A percentile compares a stretch with the other conserved stretches of the same genome.
These are phyloP conservation scores for Cyclotella choctawhatcheeana DNA, from an alignment of 108 stramenopile genomes.

Conservation along the genomic window DNA sequence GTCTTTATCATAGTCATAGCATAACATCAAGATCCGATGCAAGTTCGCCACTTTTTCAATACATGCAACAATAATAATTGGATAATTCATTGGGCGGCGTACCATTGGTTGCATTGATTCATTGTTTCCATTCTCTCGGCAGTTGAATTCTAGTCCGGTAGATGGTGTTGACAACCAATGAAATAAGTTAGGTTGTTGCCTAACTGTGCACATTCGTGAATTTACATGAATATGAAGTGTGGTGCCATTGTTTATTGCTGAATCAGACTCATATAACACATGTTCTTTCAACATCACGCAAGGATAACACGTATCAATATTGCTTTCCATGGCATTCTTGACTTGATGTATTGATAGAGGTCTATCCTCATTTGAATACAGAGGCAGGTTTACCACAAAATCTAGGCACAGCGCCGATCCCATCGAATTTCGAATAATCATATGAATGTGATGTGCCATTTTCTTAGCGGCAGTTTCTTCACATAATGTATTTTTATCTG, in stretches of 20 bases:
- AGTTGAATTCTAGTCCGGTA: neutral
- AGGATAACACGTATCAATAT: slow-evolving; percentile 50
- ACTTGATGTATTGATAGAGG: slow-evolving; percentile 18
- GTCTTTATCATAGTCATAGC: too few species aligned
- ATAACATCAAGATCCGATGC: too few species aligned
- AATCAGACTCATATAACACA: too few species aligned
- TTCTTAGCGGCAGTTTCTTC: slow-evolving; percentile 8
- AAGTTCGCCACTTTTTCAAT: slow-evolving; percentile 53
- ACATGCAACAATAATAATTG: slow-evolving; percentile 45
- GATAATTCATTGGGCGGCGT: neutral
- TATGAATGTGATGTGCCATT: slow-evolving; percentile 55
- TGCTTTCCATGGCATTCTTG: slow-evolving; percentile 29
- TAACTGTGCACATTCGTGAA: slow-evolving; percentile 55
- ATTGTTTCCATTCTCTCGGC: neutral
- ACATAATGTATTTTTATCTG: neutral
- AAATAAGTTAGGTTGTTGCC: slow-evolving; percentile 43
- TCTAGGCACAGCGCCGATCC: slow-evolving; percentile 55
- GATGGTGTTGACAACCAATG: slow-evolving; percentile 27
- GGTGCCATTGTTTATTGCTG: neutral
- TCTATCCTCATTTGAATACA: slow-evolving; percentile 9
- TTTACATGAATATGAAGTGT: slow-evolving; percentile 27
- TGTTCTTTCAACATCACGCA: slow-evolving; percentile 36
- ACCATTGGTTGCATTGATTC: neutral
- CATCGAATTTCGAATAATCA: slow-evolving; percentile 56
- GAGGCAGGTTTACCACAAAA: slow-evolving; percentile 32